Evolutionary conservation across 192 early-diverging fungal species (phyloP), one percentile per base, ranked within the genome.

Genomic region (Spizellomyces sp.): DNA sequence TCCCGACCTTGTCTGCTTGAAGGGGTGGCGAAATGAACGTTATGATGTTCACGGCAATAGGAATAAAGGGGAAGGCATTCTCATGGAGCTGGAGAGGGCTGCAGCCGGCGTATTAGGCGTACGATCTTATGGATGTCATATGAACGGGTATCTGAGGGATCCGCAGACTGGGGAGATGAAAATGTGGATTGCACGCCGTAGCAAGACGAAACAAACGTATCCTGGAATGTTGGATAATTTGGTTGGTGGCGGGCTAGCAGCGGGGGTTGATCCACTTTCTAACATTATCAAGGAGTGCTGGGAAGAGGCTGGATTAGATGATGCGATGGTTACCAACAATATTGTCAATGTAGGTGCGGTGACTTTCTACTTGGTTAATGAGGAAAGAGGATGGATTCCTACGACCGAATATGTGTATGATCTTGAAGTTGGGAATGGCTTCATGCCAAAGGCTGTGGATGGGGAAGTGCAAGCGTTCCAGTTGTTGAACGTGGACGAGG

Each of bases 341-440:
- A 59, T 64, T 56, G 81, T 87, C 0, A 43, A 36, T 1, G 86
- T 82, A 0, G 90, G 93, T 4, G 87, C 82, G 0, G 83, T 98
- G 21, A 82, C 90, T 27, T 96, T 94, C 73, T 92, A 84, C 43
- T 83, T 83, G 4, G 71, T 80, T 8, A 69, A 74, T n/a, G 17
- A 45, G 17, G 69, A 87, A 86, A 21, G 77, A 73, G 64, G 77
- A 77, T 72, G 90, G 91, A 43, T 77, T 66, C 95, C 95, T 4
- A 93, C 94, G 73, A 93, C 90, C 2, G 90, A 98, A 74, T 95
- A 84, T 76, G 75, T 93, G 6, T 98, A 89, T 75, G 97, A 99
- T 70, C 66, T 98, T 12, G 87, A 91, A 66, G 65, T 98, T 21
- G 86, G 88, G 2, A 6, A 21, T 2, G 83, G 85, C 56, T 79